phyloP scores from a whole-genome alignment of 169 alveolate genomes.

The Plasmodium knowlesi region DNA sequence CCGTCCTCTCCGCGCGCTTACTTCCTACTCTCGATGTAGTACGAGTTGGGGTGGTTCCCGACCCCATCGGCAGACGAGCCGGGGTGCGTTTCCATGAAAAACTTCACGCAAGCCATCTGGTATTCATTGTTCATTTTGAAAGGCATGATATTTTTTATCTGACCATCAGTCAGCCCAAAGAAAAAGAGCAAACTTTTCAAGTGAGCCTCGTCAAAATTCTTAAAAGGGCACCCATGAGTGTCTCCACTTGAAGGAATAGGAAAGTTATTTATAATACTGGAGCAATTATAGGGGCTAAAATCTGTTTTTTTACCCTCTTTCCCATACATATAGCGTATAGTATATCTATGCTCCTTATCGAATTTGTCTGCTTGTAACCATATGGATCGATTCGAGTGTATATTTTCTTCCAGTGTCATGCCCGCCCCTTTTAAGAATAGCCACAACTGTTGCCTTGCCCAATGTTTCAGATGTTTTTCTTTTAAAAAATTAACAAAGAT shows the following conservation, averaged over 20 bases:
- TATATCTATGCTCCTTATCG: constrained; percentile 93
- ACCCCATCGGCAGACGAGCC: constrained; percentile 90
- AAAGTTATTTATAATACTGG: constrained; percentile 88
- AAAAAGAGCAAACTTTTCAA: constrained; percentile 66
- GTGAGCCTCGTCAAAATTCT: constrained; percentile 79
- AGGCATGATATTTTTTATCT: constrained; percentile 82
- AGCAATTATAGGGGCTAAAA: constrained; percentile 93
- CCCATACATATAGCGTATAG: constrained; percentile 94
- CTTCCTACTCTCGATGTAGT: constrained; percentile 84
- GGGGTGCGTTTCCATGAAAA: constrained; percentile 88
- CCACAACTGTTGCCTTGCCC: constrained; percentile 92
- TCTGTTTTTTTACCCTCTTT: constrained; percentile 93
- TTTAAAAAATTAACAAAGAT: constrained; percentile 85
- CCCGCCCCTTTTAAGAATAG: constrained; percentile 92
- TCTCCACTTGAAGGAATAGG: constrained; percentile 91
- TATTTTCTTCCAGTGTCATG: constrained; percentile 89
- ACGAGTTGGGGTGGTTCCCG: constrained; percentile 92
- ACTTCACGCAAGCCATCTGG: constrained; percentile 91
- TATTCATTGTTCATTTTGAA: constrained; percentile 84
- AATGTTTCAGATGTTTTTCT: constrained; percentile 90
- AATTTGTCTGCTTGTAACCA: constrained; percentile 90
- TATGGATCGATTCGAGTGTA: constrained; percentile 86
- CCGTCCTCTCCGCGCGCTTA: neutral
- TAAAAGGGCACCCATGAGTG: constrained; percentile 96
- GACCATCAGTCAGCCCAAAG: constrained; percentile 75